Evolutionary conservation across 352 stramenopile species (phyloP), one percentile per base, ranked within the genome.

Genomic region (Phytophthora vignae): DNA sequence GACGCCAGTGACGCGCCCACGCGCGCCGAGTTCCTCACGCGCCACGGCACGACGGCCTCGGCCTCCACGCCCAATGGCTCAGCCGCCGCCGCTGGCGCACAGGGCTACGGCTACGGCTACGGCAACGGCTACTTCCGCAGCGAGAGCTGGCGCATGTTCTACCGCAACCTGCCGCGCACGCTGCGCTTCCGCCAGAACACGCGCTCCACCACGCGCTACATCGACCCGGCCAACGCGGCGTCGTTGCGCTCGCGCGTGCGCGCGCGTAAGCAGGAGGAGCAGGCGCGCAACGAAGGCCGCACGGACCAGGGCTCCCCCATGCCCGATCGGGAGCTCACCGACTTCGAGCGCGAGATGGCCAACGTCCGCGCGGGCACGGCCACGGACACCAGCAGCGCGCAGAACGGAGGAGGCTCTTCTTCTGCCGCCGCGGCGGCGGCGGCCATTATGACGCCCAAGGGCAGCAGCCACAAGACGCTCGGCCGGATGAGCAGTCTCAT

Each of bases 141-240:
- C 74, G 62, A 74, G 1, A 91, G 76, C 53, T 90, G 84, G 82
- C 73, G 84, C 2, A 74, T 88, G 3, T 94, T 91, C 54, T 90
- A 91, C 48, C 81, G 87, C 15, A 91, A 88, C 40, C 60, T 93
- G 52, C 88, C 88, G 21, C 85, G 88, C 2, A 63, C 83, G 36
- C 68, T 95, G 65, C 78, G 88, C 1, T 95, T 93, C 70, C 85
- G 86, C 15, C 85, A 90, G 67, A 92, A 93, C 55, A 92, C 85
- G 27, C 83, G 88, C 21, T 91, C 85, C 2, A 92, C 83, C 0
- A 95, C 88, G 22, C 56, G 88, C 22, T 93, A 95, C 64, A 93
- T 95, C 29, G 85, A 91, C 36, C 85, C 81, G 9, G 76, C 85
- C 1, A 95, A 95, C 59, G 86, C 85, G 0, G 78, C 78, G 27